phyloP scores from a whole-genome alignment of 2,329 filamentous ascomycete species.

The Purpureocillium takamizusanense region DNA sequence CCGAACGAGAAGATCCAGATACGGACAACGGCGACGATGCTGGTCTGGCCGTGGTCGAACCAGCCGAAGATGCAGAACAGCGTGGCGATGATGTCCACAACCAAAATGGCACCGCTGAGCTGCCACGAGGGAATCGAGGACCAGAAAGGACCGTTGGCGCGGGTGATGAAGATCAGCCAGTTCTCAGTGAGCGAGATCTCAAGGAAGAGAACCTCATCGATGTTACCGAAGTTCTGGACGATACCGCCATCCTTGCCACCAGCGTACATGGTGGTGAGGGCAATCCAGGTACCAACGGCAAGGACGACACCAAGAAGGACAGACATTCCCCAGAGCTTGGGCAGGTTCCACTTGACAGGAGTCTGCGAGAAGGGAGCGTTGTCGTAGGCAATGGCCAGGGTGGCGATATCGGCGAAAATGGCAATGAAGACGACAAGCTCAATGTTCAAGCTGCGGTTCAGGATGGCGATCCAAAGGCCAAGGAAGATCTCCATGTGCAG shows the following conservation, averaged over 20 bases:
- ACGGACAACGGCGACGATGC: constrained; percentile 76
- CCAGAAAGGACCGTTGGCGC: constrained; percentile 89
- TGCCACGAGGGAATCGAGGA: constrained; percentile 84
- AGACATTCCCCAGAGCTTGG: constrained; percentile 90
- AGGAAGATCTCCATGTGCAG: constrained; percentile 88
- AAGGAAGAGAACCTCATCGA: constrained; percentile 78
- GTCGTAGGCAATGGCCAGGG: constrained; percentile 86
- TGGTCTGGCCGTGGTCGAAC: constrained; percentile 61
- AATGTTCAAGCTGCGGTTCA: constrained; percentile 77
- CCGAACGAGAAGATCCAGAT: constrained; percentile 90
- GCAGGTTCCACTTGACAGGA: constrained; percentile 91
- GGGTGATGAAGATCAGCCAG: constrained; percentile 94
- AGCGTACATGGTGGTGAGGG: constrained; percentile 75
- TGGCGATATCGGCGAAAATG: constrained; percentile 90
- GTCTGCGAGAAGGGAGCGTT: constrained; percentile 80
- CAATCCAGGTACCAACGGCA: constrained; percentile 79
- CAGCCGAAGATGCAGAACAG: constrained; percentile 81
- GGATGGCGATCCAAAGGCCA: constrained; percentile 82
- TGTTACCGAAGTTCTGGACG: constrained; percentile 77
- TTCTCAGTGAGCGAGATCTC: constrained; percentile 88
- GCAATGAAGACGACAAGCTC: constrained; percentile 88
- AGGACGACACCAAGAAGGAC: constrained; percentile 74
- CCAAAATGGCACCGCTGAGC: constrained; percentile 64
- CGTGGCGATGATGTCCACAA: constrained; percentile 78
- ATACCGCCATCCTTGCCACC: constrained; percentile 66